Evolutionary conservation across 805 yeast genomes (phyloP).

Genomic region (Torulaspora gathmanii): DNA sequence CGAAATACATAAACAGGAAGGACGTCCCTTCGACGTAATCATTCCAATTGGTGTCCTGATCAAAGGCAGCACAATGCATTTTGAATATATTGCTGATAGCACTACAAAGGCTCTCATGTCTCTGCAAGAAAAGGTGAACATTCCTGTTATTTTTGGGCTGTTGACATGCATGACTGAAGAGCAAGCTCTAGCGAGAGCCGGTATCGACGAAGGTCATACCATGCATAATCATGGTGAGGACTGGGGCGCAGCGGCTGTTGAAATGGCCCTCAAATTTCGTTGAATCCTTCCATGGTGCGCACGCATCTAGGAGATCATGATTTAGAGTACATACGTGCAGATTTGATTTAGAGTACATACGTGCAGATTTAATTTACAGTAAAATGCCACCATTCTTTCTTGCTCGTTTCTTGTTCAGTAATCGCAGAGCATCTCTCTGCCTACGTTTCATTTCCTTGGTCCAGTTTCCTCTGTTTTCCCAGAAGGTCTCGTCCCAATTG

Average conservation of each 20-base stretch:
- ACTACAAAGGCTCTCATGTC: slow-evolving; percentile 81
- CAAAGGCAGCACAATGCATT: slow-evolving; percentile 97
- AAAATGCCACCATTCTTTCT: slow-evolving; percentile 10
- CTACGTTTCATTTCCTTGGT: slow-evolving; percentile 69
- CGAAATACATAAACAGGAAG: slow-evolving; percentile 41
- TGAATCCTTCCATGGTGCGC: too few relatives aligned
- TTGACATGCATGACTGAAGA: slow-evolving; percentile 89
- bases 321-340: neutral
- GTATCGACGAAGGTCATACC: slow-evolving; percentile 55
- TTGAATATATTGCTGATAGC: slow-evolving; percentile 92
- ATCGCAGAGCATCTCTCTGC: slow-evolving; percentile 67
- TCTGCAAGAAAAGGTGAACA: slow-evolving; percentile 59
- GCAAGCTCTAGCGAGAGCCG: slow-evolving; percentile 92
- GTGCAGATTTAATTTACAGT: slow-evolving; percentile 1
- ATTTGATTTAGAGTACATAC: slow-evolving; percentile 3
- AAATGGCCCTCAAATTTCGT: slow-evolving; percentile 71
- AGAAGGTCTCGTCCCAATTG: slow-evolving; percentile 71
- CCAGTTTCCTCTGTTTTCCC: slow-evolving; percentile 77
- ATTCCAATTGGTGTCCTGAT: slow-evolving; percentile 92
- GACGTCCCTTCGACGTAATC: slow-evolving; percentile 67
- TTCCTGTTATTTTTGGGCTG: slow-evolving; percentile 90
- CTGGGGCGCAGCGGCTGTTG: slow-evolving; percentile 99
- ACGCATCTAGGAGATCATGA: slow-evolving; percentile 49
- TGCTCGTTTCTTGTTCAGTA: slow-evolving; percentile 43
- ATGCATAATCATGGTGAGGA: slow-evolving; percentile 96